A percentile compares a stretch with the other conserved stretches of the same genome.
Evolutionary conservation across 257 asterid genomes (phyloP).

Genomic region (Solanum pennellii): DNA sequence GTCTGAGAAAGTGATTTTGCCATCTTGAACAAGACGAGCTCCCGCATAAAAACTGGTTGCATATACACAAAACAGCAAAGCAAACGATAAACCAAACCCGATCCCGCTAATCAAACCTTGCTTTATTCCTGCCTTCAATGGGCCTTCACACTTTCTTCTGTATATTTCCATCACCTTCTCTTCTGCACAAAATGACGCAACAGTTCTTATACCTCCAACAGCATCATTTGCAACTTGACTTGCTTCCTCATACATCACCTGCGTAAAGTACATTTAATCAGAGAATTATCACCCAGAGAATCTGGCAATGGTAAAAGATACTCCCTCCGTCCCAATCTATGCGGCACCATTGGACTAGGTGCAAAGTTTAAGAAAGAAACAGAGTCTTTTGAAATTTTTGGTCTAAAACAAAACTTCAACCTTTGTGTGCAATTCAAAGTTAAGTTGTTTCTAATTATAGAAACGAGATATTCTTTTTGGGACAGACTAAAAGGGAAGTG

Average conservation of each 20-base stretch:
- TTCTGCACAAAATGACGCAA: constrained; percentile 1
- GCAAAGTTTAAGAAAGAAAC: not conserved
- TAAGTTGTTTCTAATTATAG: not conserved
- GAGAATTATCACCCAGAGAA: not conserved
- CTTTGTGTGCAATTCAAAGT: not conserved
- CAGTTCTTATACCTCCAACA: constrained; percentile 2
- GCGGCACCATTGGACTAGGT: not conserved
- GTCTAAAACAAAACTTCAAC: not conserved
- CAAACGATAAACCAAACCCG: constrained; percentile 62
- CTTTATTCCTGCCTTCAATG: not conserved
- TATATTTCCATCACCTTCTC: constrained; percentile 1
- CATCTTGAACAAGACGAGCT: constrained; percentile 65
- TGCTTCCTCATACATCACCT: not conserved
- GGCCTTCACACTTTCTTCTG: not conserved
- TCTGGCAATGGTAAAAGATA: not conserved
- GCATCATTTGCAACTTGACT: constrained; percentile 1
- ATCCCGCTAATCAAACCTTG: constrained; percentile 9
- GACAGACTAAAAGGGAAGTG: not conserved
- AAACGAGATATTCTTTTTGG: not conserved
- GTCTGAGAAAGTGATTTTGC: constrained; percentile 54
- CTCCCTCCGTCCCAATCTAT: not conserved
- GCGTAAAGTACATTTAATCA: not conserved
- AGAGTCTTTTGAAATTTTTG: not conserved
- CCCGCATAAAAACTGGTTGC: constrained; percentile 88
- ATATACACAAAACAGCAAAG: constrained; percentile 51